phyloP scores from a whole-genome alignment of 2,329 filamentous ascomycete species.

The Beauveria bassiana region DNA sequence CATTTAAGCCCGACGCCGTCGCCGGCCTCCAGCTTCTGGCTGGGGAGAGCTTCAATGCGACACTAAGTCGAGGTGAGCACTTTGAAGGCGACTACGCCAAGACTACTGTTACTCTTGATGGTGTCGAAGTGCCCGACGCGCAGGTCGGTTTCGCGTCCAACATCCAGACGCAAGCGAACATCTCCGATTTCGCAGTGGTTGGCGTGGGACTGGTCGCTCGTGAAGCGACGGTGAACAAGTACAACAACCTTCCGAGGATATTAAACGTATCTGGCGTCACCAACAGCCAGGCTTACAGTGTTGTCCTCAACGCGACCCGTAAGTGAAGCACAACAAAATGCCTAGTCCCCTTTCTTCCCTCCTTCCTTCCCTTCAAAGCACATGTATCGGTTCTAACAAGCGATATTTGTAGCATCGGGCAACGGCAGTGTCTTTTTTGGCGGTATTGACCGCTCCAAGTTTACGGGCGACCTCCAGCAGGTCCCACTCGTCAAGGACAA shows the following conservation, averaged over 20 bases:
- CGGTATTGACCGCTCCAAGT: constrained; percentile 5
- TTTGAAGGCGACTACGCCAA: not conserved
- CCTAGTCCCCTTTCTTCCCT: not conserved
- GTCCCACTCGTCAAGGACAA: not conserved
- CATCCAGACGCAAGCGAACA: not conserved
- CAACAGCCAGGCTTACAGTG: not conserved
- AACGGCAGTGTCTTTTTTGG: constrained; percentile 3
- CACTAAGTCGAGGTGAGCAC: not conserved
- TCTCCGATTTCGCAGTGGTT: not conserved
- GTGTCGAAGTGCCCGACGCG: not conserved
- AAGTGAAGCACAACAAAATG: not conserved
- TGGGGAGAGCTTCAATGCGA: not conserved
- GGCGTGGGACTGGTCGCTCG: not conserved
- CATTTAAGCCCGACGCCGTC: not conserved
- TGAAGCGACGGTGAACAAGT: not conserved
- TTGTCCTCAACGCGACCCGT: not conserved
- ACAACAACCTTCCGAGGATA: not conserved
- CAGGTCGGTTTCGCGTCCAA: not conserved
- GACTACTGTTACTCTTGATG: not conserved
- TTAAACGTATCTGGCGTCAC: not conserved
- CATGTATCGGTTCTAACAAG: not conserved
- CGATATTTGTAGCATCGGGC: not conserved
- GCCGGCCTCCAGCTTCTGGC: not conserved
- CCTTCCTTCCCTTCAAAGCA: too few species aligned
- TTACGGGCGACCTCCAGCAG: not conserved